Conservation (phyloP, 768 basidiomycete genomes). For the Leucocoprinus leucothites region DNA sequence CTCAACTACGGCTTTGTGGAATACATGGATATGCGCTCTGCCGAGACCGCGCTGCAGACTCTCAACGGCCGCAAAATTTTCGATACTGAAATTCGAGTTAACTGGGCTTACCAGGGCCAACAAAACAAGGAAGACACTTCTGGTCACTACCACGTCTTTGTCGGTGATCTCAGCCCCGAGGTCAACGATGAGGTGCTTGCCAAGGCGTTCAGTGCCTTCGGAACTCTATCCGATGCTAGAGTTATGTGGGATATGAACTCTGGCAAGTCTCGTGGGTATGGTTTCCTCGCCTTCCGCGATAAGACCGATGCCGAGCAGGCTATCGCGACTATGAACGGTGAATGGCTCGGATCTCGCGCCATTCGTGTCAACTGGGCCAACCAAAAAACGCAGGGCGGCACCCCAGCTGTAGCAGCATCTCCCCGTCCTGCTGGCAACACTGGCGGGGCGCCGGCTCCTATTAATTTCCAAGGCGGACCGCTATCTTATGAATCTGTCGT, state of each 20-base stretch:
- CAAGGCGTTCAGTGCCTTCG: conserved; percentile 97
- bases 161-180: conserved; percentile 98
- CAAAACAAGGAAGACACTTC: conserved; percentile 99
- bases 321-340: conserved; percentile 99
- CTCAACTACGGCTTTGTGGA: conserved; percentile 99
- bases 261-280: conserved; percentile 96
- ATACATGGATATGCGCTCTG: conserved; percentile 97
- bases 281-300: conserved; percentile 98
- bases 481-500: conserved; percentile 93
- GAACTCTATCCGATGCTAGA: conserved; percentile 92
- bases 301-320: conserved; percentile 99
- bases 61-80: conserved; percentile 99
- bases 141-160: conserved; percentile 97
- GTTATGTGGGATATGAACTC: conserved; percentile 99
- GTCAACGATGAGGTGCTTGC: conserved; percentile 96
- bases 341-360: conserved; percentile 97
- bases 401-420: conserved; percentile 28
- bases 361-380: conserved; percentile 99
- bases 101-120: conserved; percentile 99
- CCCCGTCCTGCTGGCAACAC: conserved; percentile 35
- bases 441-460: conserved; percentile 80
- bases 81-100: conserved; percentile 98
- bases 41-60: conserved; percentile 97
- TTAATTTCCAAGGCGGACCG: conserved; percentile 88
- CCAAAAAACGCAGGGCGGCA: conserved; percentile 88